phyloP scores from a whole-genome alignment of 176 grass and related monocot species.

The Triticum aestivum region DNA sequence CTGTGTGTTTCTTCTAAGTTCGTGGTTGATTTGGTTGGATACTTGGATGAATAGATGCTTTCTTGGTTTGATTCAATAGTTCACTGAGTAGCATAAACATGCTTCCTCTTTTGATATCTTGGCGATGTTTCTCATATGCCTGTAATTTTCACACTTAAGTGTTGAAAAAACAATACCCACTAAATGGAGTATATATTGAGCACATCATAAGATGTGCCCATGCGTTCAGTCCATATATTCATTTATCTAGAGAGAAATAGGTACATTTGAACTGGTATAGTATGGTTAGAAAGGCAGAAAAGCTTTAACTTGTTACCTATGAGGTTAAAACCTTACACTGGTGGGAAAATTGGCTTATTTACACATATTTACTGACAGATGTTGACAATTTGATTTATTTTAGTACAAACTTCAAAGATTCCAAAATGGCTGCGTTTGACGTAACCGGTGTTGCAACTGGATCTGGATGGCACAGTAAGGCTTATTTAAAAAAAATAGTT shows the following conservation, averaged over 20 bases:
- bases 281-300: background rate
- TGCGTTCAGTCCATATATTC: background rate
- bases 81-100: background rate
- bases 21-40: slow-evolving; percentile 9
- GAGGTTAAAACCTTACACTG: background rate
- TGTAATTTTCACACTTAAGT: background rate
- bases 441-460: background rate
- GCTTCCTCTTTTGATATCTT: background rate
- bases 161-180: background rate
- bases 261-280: background rate
- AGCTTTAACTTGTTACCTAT: background rate
- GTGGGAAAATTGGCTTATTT: background rate
- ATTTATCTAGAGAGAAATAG: background rate
- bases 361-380: slow-evolving; percentile 11
- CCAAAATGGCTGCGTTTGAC: background rate
- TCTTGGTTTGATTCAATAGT: background rate
- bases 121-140: background rate
- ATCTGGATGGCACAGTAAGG: background rate
- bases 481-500: slow-evolving; percentile 7
- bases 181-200: background rate
- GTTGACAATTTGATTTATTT: slow-evolving; percentile 24
- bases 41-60: background rate
- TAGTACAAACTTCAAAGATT: slow-evolving; percentile 35
- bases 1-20: background rate
- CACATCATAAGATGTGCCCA: background rate